Percentiles rank a stretch among this genome's conserved stretches.
These are phyloP conservation scores for Copromyces sp. DNA, from an alignment of 495 filamentous ascomycete genomes.

Conservation along the genomic window DNA sequence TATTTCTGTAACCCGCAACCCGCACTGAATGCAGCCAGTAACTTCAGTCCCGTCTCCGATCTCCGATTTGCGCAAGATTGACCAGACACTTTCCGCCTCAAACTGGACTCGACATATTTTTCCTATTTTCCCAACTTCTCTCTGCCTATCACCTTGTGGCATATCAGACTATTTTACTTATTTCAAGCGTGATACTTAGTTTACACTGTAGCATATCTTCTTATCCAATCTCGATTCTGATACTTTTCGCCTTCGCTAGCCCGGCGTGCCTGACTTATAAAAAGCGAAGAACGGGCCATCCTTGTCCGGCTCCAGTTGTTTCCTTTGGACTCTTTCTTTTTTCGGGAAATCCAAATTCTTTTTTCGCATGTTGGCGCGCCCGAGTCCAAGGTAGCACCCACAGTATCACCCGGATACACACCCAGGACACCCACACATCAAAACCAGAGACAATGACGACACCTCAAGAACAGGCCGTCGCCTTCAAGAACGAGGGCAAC, in stretches of 20 bases:
- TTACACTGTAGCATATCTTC: background rate
- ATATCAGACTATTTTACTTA: background rate
- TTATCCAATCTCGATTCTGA: background rate
- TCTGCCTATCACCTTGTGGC: background rate
- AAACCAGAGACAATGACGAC: conserved; percentile 20
- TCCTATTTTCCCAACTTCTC: background rate
- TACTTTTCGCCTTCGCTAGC: background rate
- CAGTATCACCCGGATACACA: background rate
- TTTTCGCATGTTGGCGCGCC: conserved; percentile 6
- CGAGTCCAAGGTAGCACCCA: conserved; percentile 8
- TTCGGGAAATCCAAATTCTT: background rate
- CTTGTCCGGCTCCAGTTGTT: background rate
- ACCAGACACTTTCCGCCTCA: background rate
- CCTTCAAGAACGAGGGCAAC: conserved; percentile 89
- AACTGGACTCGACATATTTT: background rate
- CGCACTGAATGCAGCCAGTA: background rate
- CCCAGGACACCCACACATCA: background rate
- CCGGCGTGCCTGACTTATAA: background rate
- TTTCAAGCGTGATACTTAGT: background rate
- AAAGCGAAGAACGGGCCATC: background rate
- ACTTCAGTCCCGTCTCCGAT: background rate
- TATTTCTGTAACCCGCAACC: background rate
- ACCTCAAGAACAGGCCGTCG: conserved; percentile 51
- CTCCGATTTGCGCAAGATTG: background rate
- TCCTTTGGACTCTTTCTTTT: background rate